phyloP scores from a whole-genome alignment of 805 yeast species.

The Pichia kluyveri region DNA sequence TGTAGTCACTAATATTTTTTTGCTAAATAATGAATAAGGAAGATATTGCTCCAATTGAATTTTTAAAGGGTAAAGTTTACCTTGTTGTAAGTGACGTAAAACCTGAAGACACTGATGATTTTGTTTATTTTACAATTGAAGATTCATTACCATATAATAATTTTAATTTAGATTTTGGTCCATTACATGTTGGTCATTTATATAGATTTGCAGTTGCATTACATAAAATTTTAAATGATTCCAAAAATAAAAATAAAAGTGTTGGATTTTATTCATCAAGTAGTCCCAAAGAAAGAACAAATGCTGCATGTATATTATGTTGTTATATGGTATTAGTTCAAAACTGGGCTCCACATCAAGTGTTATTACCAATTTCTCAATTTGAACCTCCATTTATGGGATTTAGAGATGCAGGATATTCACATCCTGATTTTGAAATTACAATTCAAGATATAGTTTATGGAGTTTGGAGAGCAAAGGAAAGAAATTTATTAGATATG shows the following conservation, averaged over 20 bases:
- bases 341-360: conserved; percentile 98
- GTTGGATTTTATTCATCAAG: conserved; percentile 85
- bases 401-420: conserved; percentile 95
- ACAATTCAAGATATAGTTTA: conserved; percentile 93
- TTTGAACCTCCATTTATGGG: conserved; percentile 89
- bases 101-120: conserved; percentile 67
- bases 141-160: conserved; percentile 87
- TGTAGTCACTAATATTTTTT: too few species aligned
- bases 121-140: conserved; percentile 86
- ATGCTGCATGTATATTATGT: conserved; percentile 89
- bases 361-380: conserved; percentile 87
- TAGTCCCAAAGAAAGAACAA: conserved; percentile 73
- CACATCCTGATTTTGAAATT: conserved; percentile 88
- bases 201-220: conserved; percentile 92
- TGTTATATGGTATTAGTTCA: conserved; percentile 94
- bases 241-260: conserved; percentile 75
- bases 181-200: conserved; percentile 84
- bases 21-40: not conserved
- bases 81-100: conserved; percentile 78
- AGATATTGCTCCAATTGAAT: conserved; percentile 25
- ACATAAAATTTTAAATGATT: conserved; percentile 85
- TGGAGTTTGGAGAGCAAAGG: conserved; percentile 97
- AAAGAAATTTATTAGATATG: conserved; percentile 78
- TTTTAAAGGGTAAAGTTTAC: conserved; percentile 59
- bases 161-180: conserved; percentile 96